phyloP scores from a whole-genome alignment of 176 grass and related monocot genomes.

The Typha latifolia region DNA sequence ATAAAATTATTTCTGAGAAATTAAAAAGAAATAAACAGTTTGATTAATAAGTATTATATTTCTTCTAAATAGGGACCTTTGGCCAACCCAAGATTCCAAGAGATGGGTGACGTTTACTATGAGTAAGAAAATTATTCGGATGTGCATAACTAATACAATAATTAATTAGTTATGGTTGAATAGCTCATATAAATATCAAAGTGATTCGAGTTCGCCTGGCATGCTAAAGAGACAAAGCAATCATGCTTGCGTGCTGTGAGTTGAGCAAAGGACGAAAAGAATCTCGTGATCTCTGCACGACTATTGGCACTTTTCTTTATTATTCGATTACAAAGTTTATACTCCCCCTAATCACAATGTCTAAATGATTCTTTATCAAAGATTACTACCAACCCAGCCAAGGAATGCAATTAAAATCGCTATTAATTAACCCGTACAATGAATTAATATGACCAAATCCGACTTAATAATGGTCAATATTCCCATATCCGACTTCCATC shows the following conservation, averaged over 20 bases:
- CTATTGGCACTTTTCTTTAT: background rate
- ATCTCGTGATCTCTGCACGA: background rate
- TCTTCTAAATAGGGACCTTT: background rate
- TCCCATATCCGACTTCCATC: too few relatives aligned
- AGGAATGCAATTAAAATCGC: too few relatives aligned
- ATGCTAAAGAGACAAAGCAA: conserved; percentile 1
- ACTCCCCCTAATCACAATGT: background rate
- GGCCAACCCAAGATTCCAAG: background rate
- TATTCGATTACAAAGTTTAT: background rate
- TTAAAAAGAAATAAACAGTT: too few relatives aligned
- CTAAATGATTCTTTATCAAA: background rate
- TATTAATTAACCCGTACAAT: too few relatives aligned
- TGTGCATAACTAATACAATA: background rate
- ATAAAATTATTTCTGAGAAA: too few relatives aligned
- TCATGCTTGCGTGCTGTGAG: background rate
- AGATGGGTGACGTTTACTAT: background rate
- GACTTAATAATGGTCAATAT: too few relatives aligned
- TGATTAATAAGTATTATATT: too few relatives aligned
- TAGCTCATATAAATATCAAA: background rate
- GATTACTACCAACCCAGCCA: background rate
- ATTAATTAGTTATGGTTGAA: background rate
- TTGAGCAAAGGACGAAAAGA: background rate
- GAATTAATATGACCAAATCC: too few relatives aligned
- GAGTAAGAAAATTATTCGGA: background rate
- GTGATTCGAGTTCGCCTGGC: background rate